Percentiles rank a stretch among this genome's conserved stretches.
These are phyloP conservation scores for Phytomonas sp. DNA, from an alignment of 208 protist species.

Conservation along the genomic window DNA sequence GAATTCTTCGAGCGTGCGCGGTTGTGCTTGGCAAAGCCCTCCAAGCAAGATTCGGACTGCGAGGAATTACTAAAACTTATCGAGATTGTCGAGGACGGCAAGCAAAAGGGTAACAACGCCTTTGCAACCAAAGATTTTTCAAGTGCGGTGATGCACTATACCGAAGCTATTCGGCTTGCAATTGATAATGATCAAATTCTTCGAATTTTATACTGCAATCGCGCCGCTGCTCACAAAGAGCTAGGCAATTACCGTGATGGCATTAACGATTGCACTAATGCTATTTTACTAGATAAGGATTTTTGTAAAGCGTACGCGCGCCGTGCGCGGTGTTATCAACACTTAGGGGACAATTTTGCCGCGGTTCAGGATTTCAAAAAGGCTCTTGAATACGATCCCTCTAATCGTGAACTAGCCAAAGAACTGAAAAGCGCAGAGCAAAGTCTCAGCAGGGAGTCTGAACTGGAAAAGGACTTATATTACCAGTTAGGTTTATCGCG, in stretches of 20 bases:
- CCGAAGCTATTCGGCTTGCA: conserved; percentile 51
- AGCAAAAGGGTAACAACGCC: conserved; percentile 80
- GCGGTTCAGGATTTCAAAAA: conserved; percentile 82
- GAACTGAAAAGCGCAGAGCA: conserved; percentile 68
- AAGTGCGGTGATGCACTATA: conserved; percentile 68
- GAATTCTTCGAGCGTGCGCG: conserved; percentile 76
- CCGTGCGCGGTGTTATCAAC: conserved; percentile 76
- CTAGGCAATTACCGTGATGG: conserved; percentile 77
- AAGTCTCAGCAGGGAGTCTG: conserved; percentile 57
- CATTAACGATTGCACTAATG: conserved; percentile 85
- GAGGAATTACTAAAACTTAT: conserved; percentile 51
- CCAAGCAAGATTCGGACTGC: conserved; percentile 67
- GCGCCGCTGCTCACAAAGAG: conserved; percentile 85
- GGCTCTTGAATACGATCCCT: conserved; percentile 63
- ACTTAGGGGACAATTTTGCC: conserved; percentile 69
- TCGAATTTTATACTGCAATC: conserved; percentile 89
- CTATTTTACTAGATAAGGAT: conserved; percentile 64
- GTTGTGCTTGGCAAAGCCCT: conserved; percentile 26
- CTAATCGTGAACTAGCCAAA: conserved; percentile 52
- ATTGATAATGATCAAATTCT: conserved; percentile 71
- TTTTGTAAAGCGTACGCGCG: conserved; percentile 89
- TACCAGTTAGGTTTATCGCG: conserved; percentile 72
- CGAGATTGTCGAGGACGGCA: conserved; percentile 74
- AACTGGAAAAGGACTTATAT: conserved; percentile 86
- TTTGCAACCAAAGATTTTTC: conserved; percentile 77